Evolutionary conservation across 139 green algal genomes (phyloP).

Genomic region (Auxenochlorella pyrenoidosa): DNA sequence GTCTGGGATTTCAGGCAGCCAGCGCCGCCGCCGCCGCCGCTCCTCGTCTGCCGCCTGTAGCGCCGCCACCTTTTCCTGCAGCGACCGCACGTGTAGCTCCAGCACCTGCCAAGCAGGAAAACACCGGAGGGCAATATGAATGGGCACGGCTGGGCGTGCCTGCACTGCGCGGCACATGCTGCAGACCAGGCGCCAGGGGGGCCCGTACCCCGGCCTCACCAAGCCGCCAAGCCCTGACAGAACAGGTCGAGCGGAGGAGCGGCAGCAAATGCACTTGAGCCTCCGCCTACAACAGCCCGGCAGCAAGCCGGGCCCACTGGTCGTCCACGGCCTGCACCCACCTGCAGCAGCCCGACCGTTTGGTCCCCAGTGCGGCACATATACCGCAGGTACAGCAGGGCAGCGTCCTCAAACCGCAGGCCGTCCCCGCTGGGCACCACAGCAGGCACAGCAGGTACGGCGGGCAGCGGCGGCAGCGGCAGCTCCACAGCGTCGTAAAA

Average conservation of each 20-base stretch:
- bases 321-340: too few species aligned
- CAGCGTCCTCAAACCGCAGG: constrained; percentile 28
- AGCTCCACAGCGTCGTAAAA: constrained; percentile 38
- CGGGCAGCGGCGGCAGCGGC: background rate
- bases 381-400: constrained; percentile 43
- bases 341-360: constrained; percentile 25
- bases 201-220: too few species aligned
- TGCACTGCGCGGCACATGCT: too few species aligned
- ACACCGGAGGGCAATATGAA: too few species aligned
- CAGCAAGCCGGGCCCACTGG: too few species aligned
- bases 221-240: too few species aligned
- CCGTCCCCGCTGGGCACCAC: background rate
- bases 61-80: background rate
- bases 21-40: background rate
- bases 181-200: too few species aligned
- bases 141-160: too few species aligned
- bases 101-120: background rate
- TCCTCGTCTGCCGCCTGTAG: background rate
- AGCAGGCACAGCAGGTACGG: background rate
- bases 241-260: background rate
- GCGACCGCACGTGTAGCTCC: background rate
- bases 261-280: background rate
- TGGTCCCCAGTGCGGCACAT: constrained; percentile 37
- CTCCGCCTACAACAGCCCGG: background rate
- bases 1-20: constrained; percentile 11